phyloP scores from a whole-genome alignment of 2,329 filamentous ascomycete species.

The Cyphellophora attinorum region DNA sequence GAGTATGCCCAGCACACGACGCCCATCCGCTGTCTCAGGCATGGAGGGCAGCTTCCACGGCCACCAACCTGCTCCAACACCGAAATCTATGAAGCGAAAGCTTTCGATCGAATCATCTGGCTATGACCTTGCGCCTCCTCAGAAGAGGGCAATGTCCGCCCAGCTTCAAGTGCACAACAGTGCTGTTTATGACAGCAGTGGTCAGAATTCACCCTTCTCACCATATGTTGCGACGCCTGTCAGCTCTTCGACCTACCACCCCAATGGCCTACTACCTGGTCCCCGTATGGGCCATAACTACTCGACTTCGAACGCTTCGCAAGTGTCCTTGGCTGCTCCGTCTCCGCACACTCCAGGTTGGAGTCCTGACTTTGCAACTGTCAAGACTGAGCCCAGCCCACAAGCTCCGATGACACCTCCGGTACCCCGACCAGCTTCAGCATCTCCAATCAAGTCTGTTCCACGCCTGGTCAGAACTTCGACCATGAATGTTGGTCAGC shows the following conservation, averaged over 20 bases:
- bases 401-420: constrained; percentile 30
- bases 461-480: constrained; percentile 60
- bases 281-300: constrained; percentile 36
- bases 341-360: constrained; percentile 38
- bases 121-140: constrained; percentile 35
- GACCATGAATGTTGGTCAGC: constrained; percentile 52
- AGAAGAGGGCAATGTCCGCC: constrained; percentile 37
- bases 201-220: constrained; percentile 35
- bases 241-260: constrained; percentile 29
- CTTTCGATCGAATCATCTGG: constrained; percentile 39
- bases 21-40: constrained; percentile 8
- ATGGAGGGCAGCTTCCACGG: neutral
- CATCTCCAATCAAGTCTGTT: constrained; percentile 38
- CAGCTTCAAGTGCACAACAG: constrained; percentile 38
- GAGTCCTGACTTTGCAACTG: constrained; percentile 38
- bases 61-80: neutral
- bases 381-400: constrained; percentile 34
- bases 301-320: constrained; percentile 29
- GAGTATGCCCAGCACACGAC: constrained; percentile 6
- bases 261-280: constrained; percentile 25
- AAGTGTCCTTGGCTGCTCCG: constrained; percentile 36
- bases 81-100: constrained; percentile 44
- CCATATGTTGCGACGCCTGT: constrained; percentile 41
- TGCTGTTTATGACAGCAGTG: constrained; percentile 42
- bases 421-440: constrained; percentile 26